Evolutionary conservation across 2,329 filamentous ascomycete species (phyloP).

Genomic region (Rhinocladiella similis): DNA sequence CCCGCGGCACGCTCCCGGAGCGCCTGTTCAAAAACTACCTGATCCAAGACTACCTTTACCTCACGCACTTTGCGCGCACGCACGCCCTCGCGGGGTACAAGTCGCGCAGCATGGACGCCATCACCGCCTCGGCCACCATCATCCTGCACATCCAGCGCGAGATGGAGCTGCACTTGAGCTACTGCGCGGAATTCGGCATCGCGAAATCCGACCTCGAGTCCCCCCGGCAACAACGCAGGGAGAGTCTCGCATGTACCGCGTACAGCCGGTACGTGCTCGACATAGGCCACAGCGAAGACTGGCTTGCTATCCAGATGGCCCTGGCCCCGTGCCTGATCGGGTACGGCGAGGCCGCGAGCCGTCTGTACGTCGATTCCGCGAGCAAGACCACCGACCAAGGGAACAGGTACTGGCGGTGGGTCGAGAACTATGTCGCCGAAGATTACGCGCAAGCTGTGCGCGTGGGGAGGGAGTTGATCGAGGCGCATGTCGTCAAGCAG

Average conservation of each 20-base stretch:
- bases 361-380: conserved; percentile 64
- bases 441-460: conserved; percentile 74
- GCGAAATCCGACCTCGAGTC: conserved; percentile 68
- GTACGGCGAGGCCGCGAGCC: conserved; percentile 75
- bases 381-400: conserved; percentile 54
- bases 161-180: conserved; percentile 76
- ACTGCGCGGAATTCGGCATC: conserved; percentile 80
- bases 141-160: conserved; percentile 77
- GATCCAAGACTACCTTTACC: conserved; percentile 87
- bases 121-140: conserved; percentile 67
- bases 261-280: conserved; percentile 88
- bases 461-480: conserved; percentile 68
- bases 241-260: conserved; percentile 75
- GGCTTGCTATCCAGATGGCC: conserved; percentile 80
- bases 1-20: conserved; percentile 70
- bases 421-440: conserved; percentile 80
- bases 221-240: conserved; percentile 52
- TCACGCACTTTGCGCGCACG: conserved; percentile 86
- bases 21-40: conserved; percentile 86
- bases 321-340: conserved; percentile 87
- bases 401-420: conserved; percentile 87
- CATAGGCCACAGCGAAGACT: conserved; percentile 82
- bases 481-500: conserved; percentile 70
- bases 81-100: conserved; percentile 87
- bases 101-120: conserved; percentile 69